A percentile compares a stretch with the other conserved stretches of the same genome.
phyloP scores from a whole-genome alignment of 1,284 basidiomycete genomes.

The Phellopilus nigrolimitatus region DNA sequence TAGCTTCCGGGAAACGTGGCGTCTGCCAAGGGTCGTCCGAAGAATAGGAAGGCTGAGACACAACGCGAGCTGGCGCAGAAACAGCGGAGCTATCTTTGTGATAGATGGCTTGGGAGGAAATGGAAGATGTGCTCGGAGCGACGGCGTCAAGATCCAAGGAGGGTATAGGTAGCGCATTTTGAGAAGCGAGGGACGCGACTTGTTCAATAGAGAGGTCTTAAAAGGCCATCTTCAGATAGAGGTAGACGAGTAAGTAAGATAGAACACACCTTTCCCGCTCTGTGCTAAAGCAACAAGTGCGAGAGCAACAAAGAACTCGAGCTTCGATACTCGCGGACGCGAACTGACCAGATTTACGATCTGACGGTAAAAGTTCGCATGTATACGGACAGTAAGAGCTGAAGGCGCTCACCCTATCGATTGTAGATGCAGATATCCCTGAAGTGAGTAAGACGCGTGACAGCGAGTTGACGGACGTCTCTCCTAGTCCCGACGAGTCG shows the following conservation, averaged over 20 bases:
- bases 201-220: constrained; percentile 77
- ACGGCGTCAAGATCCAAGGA: constrained; percentile 59
- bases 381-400: not conserved
- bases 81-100: constrained; percentile 37
- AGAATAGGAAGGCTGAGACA: constrained; percentile 35
- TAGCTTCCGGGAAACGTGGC: constrained; percentile 22
- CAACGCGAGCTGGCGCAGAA: constrained; percentile 37
- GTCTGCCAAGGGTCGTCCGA: constrained; percentile 73
- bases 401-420: constrained; percentile 62
- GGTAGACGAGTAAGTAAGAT: constrained; percentile 18
- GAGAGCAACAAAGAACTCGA: constrained; percentile 85
- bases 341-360: constrained; percentile 81
- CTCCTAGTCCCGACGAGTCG: constrained; percentile 61
- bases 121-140: constrained; percentile 46
- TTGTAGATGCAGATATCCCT: constrained; percentile 68
- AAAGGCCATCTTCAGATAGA: constrained; percentile 6
- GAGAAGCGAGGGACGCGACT: constrained; percentile 66
- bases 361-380: constrained; percentile 33
- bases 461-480: constrained; percentile 75
- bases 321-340: constrained; percentile 69
- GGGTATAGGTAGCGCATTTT: constrained; percentile 68
- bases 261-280: constrained; percentile 57
- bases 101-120: constrained; percentile 35
- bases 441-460: constrained; percentile 76
- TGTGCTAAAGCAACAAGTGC: constrained; percentile 86